Conservation (phyloP, 768 basidiomycete genomes). For the Punctularia strigosozonata region DNA sequence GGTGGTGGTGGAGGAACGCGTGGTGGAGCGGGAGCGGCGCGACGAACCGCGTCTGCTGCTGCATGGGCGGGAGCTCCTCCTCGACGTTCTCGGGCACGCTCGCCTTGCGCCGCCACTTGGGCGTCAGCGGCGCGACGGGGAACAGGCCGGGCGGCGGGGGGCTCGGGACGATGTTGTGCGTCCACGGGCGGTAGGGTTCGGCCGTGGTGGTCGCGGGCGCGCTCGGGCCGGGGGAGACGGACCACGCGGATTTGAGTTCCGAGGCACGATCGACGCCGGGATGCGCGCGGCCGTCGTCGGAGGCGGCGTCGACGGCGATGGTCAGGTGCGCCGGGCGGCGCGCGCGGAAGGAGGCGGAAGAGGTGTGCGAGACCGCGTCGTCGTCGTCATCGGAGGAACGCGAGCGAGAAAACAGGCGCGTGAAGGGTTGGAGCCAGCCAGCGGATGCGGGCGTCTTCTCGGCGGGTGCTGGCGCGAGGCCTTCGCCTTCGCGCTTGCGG, state of each 20-base stretch:
- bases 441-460: constrained; percentile 6
- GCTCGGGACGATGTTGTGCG: constrained; percentile 10
- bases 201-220: constrained; percentile 22
- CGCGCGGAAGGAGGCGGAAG: constrained; percentile 10
- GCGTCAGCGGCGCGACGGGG: constrained; percentile 15
- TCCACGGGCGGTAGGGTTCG: constrained; percentile 17
- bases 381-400: constrained; percentile 11
- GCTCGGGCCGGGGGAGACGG: constrained; percentile 19
- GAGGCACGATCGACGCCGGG: no score
- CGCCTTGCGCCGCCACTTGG: constrained; percentile 19
- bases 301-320: constrained; percentile 22
- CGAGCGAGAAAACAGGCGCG: constrained; percentile 17
- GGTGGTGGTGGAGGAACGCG: constrained; percentile 18
- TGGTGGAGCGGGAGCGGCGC: constrained; percentile 12
- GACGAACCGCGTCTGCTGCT: constrained; percentile 8
- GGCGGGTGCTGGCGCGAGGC: constrained; percentile 8
- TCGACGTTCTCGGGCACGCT: constrained; percentile 26
- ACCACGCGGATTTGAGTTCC: constrained; percentile 19
- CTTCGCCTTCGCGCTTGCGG: constrained; percentile 9
- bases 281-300: constrained; percentile 13
- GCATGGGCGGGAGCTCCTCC: constrained; percentile 16
- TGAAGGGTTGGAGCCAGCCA: constrained; percentile 27
- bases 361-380: constrained; percentile 5
- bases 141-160: constrained; percentile 7
- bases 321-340: constrained; percentile 24